Base-by-base conservation (phyloP, 1,139 yeast species). In the Hansenula sp. region DNA sequence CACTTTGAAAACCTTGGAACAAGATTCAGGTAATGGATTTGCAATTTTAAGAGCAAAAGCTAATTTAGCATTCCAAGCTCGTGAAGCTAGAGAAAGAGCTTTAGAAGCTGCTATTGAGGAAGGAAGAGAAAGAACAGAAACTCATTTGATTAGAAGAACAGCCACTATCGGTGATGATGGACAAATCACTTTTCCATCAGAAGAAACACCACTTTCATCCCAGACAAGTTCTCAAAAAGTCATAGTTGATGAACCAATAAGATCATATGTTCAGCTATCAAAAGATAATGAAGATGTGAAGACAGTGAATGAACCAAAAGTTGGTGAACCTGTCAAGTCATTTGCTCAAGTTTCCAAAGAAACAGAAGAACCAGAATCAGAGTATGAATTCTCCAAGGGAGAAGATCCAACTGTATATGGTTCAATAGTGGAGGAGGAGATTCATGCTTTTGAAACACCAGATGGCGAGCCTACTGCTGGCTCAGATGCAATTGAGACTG, bases 11-110 rank as follows among this genome's bases (percentile, higher is more conserved):
- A 67, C 79, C 30, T 60, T 88, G 42, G 65, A 77, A 27, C 73
- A 78, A 45, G 96, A 89, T 57, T 77, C 83, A 42, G 84, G 81
- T 25, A 82, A 82, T 47, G 83, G 79, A 57, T 65, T 87, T 51
- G 78, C 80, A 44, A 74, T 86, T 39, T 69, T 83, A 44, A 73
- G 96, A 55, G 90, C 95, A 13, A 77, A 81, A 59, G 95, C 95
- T 17, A 90, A 89, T 56, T 64, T 85, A 34, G 82, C 83, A 16
- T 83, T 85, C 60, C 96, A 88, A 63, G 66, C 69, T 45, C 76
- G 94, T 50, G 90, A 84, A 58, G 70, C 64, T 14, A 51, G 47
- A 31, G 69, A 63, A 37, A 42, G 39, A 16, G 41, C 42, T 6
- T 5, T 17, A 13, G 31, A 32, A 16, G 19, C 19, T 19, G 26